phyloP scores from a whole-genome alignment of 2,329 filamentous ascomycete genomes.

The Stachybotrys elegans region DNA sequence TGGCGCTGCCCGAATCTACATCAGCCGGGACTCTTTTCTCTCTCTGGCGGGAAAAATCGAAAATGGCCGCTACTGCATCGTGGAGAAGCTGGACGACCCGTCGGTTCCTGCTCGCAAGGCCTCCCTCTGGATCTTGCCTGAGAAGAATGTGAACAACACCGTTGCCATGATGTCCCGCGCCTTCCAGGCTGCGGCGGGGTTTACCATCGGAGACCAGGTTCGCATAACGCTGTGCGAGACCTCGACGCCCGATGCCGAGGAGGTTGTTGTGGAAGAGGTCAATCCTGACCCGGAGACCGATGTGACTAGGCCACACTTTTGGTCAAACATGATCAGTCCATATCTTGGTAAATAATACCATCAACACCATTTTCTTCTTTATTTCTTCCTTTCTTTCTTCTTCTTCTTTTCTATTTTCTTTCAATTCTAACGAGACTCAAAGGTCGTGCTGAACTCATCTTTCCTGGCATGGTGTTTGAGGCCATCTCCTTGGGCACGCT shows the following conservation, averaged over 20 bases:
- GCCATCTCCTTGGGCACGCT: slow-evolving; percentile 35
- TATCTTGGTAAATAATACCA: slow-evolving; percentile 30
- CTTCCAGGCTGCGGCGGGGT: slow-evolving; percentile 65
- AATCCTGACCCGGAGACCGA: slow-evolving; percentile 33
- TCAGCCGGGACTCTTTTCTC: slow-evolving; percentile 42
- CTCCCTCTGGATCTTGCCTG: slow-evolving; percentile 44
- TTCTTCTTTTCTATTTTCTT: no score
- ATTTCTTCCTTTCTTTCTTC: slow-evolving; percentile 5
- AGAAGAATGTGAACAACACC: slow-evolving; percentile 60
- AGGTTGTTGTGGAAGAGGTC: slow-evolving; percentile 57
- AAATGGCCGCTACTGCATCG: slow-evolving; percentile 35
- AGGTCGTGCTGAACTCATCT: slow-evolving; percentile 63
- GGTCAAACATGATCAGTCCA: slow-evolving; percentile 26
- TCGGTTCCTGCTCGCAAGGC: slow-evolving; percentile 35
- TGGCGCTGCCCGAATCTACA: slow-evolving; percentile 42
- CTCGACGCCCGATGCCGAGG: slow-evolving; percentile 47
- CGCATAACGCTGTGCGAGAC: slow-evolving; percentile 51
- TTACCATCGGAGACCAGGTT: slow-evolving; percentile 65
- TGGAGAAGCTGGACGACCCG: slow-evolving; percentile 27
- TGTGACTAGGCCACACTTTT: no score
- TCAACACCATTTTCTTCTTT: no score
- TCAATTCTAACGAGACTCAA: no score
- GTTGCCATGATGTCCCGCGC: slow-evolving; percentile 68
- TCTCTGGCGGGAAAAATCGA: slow-evolving; percentile 38
- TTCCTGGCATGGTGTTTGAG: slow-evolving; percentile 67